Evolutionary conservation across 1,284 basidiomycete species (phyloP).

Genomic region (Meira nashicola): DNA sequence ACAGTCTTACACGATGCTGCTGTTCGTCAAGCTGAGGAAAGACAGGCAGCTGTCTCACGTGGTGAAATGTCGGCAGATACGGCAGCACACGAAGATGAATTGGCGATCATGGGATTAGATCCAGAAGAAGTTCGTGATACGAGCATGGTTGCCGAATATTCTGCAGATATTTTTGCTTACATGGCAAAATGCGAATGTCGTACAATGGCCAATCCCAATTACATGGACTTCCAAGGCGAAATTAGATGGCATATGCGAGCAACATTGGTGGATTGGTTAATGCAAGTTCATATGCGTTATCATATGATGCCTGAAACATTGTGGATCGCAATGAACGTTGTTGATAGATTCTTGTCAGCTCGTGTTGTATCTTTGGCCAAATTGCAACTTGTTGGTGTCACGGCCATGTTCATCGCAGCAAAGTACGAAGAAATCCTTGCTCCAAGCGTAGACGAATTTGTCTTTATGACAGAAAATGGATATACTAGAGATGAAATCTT

Average conservation of each 20-base stretch:
- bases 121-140: constrained; percentile 73
- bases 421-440: constrained; percentile 58
- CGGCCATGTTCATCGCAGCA: constrained; percentile 64
- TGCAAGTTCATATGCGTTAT: constrained; percentile 64
- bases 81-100: constrained; percentile 47
- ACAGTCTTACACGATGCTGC: constrained; percentile 37
- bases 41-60: constrained; percentile 28
- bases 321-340: constrained; percentile 65
- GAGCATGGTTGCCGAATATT: constrained; percentile 97
- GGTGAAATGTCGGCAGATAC: constrained; percentile 38
- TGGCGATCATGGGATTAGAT: constrained; percentile 48
- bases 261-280: constrained; percentile 58
- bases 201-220: constrained; percentile 86
- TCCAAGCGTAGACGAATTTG: constrained; percentile 51
- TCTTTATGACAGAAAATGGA: constrained; percentile 76
- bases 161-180: constrained; percentile 93
- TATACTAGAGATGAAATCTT: constrained; percentile 84
- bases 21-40: constrained; percentile 29
- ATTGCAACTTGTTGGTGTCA: constrained; percentile 64
- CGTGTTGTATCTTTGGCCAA: constrained; percentile 63
- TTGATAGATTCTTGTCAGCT: constrained; percentile 64
- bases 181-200: constrained; percentile 70
- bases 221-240: constrained; percentile 91
- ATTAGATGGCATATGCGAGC: constrained; percentile 69
- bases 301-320: constrained; percentile 67